These are phyloP conservation scores for Candida silvicultrix DNA, from an alignment of 805 yeast genomes.

Conservation along the genomic window DNA sequence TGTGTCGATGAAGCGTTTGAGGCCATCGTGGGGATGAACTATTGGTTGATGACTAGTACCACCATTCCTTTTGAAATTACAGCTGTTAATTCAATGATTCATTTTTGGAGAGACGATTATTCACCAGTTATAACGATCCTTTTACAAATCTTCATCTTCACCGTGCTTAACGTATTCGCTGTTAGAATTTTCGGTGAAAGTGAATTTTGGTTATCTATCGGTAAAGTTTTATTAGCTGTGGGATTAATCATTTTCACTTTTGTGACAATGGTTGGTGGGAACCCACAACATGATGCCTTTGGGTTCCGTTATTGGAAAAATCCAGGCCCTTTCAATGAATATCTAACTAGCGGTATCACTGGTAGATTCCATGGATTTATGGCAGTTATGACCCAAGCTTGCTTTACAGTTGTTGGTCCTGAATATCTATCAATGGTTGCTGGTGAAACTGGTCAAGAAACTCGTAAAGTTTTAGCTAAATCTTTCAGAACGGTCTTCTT, in stretches of 20 bases:
- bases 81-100: slow-evolving; percentile 54
- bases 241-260: slow-evolving; percentile 72
- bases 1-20: slow-evolving; percentile 66
- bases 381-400: slow-evolving; percentile 45
- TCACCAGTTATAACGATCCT: slow-evolving; percentile 62
- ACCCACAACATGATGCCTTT: slow-evolving; percentile 58
- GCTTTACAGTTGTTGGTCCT: slow-evolving; percentile 76
- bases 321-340: slow-evolving; percentile 50
- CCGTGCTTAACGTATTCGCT: too few relatives aligned
- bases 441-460: slow-evolving; percentile 65
- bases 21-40: slow-evolving; percentile 62
- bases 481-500: slow-evolving; percentile 68
- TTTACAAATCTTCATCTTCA: slow-evolving; percentile 33
- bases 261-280: slow-evolving; percentile 81
- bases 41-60: slow-evolving; percentile 49
- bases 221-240: slow-evolving; percentile 46
- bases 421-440: slow-evolving; percentile 79
- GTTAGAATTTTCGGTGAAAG: too few relatives aligned
- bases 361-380: too few relatives aligned
- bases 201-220: too few relatives aligned
- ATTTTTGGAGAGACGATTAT: slow-evolving; percentile 74
- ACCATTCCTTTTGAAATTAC: slow-evolving; percentile 60
- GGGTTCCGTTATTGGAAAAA: slow-evolving; percentile 48
- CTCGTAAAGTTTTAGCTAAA: slow-evolving; percentile 59
- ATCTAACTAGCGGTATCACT: slow-evolving; percentile 38